Evolutionary conservation across 139 green algal species (phyloP), one percentile per base, ranked within the genome.

Genomic region (Chlorella sp.): DNA sequence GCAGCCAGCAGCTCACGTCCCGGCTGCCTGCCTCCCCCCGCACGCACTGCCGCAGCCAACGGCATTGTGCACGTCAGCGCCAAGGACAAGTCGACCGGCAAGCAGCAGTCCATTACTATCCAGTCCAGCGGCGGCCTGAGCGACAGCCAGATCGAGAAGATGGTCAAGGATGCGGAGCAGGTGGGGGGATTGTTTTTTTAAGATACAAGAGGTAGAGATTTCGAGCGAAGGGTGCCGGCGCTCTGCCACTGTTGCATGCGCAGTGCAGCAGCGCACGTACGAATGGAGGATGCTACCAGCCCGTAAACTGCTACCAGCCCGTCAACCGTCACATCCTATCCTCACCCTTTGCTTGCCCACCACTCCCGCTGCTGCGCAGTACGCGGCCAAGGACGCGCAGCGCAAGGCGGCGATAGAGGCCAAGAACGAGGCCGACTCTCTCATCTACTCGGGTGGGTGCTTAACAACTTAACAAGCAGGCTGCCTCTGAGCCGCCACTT

Each of bases 101-200:
- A 99, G 95, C 95, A 99, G 93, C 97, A 99, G 93, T 90, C 87
- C 71, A 98, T 99, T 89, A 95, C 91, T 44, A 99, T 99, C 89
- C 92, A 97, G 91, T 93, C 82, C 25, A 91, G 85, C 57, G 95
- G 95, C 63, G 97, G 97, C 25, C 91, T 99, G 55, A 94, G 80
- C 36, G 96, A 99, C 62, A 90, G 94, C 15, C 91, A 99, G 85
- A 98, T 99, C 89, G 85, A 99, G 51, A 60, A 60, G 51, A 60
- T 60, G 51, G 51, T 60, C 51, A 60, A 60, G 51, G 51, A 60
- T 21, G 51, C 51, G 51, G 51, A 60, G 51, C 51, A 60, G 51
- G 51, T 60, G 51, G 51, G 15, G n/a, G n/a, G n/a, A n/a, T n/a
- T n/a, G n/a, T n/a, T n/a, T n/a, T n/a, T n/a, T n/a, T n/a, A n/a